Base-by-base conservation (phyloP, 2,329 filamentous ascomycete species). In the Beauveria scarabaeidicola region DNA sequence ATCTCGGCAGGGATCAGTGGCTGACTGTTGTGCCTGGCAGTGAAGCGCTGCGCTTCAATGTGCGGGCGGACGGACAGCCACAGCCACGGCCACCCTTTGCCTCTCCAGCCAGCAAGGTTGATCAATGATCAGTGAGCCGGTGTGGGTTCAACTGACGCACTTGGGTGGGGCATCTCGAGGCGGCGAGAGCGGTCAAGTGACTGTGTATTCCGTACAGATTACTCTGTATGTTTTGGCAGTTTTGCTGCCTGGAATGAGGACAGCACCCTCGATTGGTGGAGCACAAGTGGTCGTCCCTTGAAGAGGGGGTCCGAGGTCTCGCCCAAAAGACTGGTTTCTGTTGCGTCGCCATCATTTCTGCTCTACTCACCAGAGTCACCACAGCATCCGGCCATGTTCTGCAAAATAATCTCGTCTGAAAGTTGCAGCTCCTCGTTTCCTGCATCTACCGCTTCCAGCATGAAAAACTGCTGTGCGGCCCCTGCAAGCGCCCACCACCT, bases 131-230 rank as follows among this genome's bases (percentile, higher is more conserved):
- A 32, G 29, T 46, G 40, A 55, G 17, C 27, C 27, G 9, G 43
- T 17, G 23, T 55, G 40, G 52, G 43, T 23, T 23, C 52, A 38
- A 41, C 56, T 58, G 56, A 58, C 56, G 40, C 55, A 58, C 38
- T 9, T 43, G 2, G 13, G 43, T 40, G 53, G 53, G 23, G 19
- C 7, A 6, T n/a, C 27, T 23, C 36, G 23, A 58, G 46, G 21
- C 46, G 40, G 23, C 44, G 52, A 44, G 48, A 55, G 58, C 58
- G 58, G 58, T 60, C 58, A 60, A 60, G 44, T 60, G 58, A 60
- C 58, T 43, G n/a, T n/a, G n/a, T n/a, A n/a, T n/a, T n/a, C n/a
- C n/a, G n/a, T n/a, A n/a, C n/a, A n/a, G n/a, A n/a, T n/a, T n/a
- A n/a, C n/a, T n/a, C 32, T 51, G 23, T 40, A 47, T 52, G 32